Evolutionary conservation across 2,329 filamentous ascomycete genomes (phyloP).

Genomic region (Cryphonectria carpinicola): DNA sequence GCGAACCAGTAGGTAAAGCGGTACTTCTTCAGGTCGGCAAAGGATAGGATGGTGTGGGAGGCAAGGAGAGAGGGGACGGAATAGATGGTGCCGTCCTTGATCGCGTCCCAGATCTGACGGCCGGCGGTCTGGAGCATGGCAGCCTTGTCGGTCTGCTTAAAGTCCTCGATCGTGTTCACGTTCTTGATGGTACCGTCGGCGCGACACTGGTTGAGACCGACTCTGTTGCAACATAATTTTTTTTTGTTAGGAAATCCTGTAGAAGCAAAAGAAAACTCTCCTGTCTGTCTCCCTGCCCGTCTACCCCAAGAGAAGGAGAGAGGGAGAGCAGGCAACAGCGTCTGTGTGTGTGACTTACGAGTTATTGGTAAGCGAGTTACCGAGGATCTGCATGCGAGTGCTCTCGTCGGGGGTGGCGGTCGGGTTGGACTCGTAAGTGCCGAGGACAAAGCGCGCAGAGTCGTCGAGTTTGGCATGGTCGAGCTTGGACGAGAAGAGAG

Average conservation of each 20-base stretch:
- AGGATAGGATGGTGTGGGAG: slow-evolving; percentile 87
- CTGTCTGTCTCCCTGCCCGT: no score
- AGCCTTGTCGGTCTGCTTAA: slow-evolving; percentile 79
- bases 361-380: slow-evolving; percentile 80
- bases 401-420: slow-evolving; percentile 73
- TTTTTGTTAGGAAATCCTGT: slow-evolving; percentile 21
- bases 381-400: slow-evolving; percentile 87
- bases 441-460: slow-evolving; percentile 82
- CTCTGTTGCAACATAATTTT: slow-evolving; percentile 47
- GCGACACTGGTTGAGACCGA: slow-evolving; percentile 72
- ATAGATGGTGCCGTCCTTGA: slow-evolving; percentile 94
- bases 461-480: slow-evolving; percentile 97
- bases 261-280: neutral
- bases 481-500: slow-evolving; percentile 90
- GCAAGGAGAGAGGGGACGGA: slow-evolving; percentile 89
- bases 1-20: slow-evolving; percentile 98
- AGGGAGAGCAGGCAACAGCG: neutral
- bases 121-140: slow-evolving; percentile 79
- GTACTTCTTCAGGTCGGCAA: slow-evolving; percentile 96
- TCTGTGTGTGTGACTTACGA: slow-evolving; percentile 61
- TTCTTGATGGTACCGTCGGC: slow-evolving; percentile 95
- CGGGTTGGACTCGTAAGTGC: slow-evolving; percentile 83
- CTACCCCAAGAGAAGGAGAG: neutral
- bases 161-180: slow-evolving; percentile 93
- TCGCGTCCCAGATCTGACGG: slow-evolving; percentile 93